Conservation (phyloP, 306 rosid species). For the Astragalus membranaceus region DNA sequence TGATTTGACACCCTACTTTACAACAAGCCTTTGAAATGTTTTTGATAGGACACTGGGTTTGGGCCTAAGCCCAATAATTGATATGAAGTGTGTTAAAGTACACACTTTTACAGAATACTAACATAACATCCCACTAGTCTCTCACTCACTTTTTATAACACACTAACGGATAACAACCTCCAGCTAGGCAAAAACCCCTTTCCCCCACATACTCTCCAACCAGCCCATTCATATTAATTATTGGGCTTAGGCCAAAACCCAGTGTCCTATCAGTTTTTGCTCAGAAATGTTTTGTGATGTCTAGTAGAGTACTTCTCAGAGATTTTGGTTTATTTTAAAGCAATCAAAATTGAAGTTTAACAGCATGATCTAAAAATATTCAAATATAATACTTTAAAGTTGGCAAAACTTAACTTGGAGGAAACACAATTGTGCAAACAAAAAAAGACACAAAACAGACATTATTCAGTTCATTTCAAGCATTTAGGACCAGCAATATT, state of each 20-base stretch:
- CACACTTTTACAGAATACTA: no score
- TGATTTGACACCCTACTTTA: not conserved
- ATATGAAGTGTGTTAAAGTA: no score
- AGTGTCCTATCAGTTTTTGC: not conserved
- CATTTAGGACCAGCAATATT: conserved; percentile 2
- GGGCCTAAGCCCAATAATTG: no score
- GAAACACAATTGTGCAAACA: not conserved
- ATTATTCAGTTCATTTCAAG: conserved; percentile 8
- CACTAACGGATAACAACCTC: no score
- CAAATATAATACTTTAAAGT: not conserved
- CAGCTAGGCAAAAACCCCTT: no score
- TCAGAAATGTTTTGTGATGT: not conserved
- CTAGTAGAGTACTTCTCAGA: not conserved
- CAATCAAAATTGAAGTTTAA: not conserved
- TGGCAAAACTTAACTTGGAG: conserved; percentile 4
- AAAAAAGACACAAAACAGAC: not conserved
- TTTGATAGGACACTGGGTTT: no score
- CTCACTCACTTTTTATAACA: no score
- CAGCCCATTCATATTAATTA: no score
- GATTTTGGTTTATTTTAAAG: not conserved
- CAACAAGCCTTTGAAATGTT: not conserved
- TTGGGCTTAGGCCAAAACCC: no score
- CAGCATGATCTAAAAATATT: not conserved
- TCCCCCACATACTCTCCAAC: no score
- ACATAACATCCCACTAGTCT: no score